Evolutionary conservation across 176 grass and related monocot species (phyloP).

Genomic region (Phoenix roebelenii): DNA sequence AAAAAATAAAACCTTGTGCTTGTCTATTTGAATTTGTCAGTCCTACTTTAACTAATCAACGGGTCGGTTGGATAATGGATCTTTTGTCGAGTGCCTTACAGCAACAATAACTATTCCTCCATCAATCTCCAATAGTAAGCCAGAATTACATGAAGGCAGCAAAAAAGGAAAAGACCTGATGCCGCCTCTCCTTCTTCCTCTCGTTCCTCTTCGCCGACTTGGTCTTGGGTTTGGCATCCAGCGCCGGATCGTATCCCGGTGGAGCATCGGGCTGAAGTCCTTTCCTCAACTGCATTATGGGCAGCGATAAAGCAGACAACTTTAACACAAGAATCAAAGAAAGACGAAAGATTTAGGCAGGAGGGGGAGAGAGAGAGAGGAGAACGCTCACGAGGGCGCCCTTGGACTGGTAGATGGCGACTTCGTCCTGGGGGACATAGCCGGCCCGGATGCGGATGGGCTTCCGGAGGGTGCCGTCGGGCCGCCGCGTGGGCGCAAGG

Average conservation of each 20-base stretch:
- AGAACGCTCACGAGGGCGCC: slow-evolving; percentile 52
- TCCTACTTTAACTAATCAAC: too few relatives aligned
- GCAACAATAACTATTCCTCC: too few relatives aligned
- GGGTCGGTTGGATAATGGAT: too few relatives aligned
- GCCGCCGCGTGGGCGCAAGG: slow-evolving; percentile 68
- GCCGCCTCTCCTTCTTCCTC: slow-evolving; percentile 89
- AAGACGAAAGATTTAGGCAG: not conserved
- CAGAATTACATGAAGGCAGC: not conserved
- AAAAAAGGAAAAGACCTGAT: slow-evolving; percentile 41
- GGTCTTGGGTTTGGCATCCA: slow-evolving; percentile 75
- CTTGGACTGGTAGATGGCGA: slow-evolving; percentile 95
- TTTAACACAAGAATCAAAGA: not conserved
- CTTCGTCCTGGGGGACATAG: slow-evolving; percentile 96
- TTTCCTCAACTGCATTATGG: slow-evolving; percentile 57
- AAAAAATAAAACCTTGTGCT: too few relatives aligned
- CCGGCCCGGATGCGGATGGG: slow-evolving; percentile 88
- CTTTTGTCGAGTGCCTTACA: too few relatives aligned
- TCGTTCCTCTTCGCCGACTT: slow-evolving; percentile 97
- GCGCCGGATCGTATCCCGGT: slow-evolving; percentile 60
- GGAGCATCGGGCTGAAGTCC: slow-evolving; percentile 49
- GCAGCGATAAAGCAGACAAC: not conserved
- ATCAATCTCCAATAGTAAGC: too few relatives aligned
- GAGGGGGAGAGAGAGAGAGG: not conserved
- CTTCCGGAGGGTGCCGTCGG: slow-evolving; percentile 90
- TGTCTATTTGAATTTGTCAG: too few relatives aligned